Conservation (phyloP, 768 basidiomycete genomes). For the Kwoniella europaea region DNA sequence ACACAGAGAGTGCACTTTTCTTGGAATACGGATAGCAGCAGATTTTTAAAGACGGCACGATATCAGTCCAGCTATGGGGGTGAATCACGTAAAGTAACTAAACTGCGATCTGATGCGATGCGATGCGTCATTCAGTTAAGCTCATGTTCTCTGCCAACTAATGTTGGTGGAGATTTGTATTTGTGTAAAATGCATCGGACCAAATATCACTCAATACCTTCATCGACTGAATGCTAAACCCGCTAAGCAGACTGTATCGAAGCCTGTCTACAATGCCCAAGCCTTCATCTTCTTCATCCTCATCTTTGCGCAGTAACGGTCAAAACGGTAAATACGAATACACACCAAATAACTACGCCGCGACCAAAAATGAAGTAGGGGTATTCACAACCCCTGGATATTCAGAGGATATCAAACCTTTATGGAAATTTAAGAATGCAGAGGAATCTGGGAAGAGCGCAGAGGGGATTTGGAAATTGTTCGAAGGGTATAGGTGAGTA, state of each 20-base stretch:
- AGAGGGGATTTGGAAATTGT: constrained; percentile 39
- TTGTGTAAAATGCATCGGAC: too few relatives aligned
- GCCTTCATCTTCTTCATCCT: not conserved
- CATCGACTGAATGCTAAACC: too few relatives aligned
- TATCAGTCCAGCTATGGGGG: too few relatives aligned
- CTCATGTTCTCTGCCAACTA: too few relatives aligned
- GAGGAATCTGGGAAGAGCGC: constrained; percentile 41
- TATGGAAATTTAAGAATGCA: constrained; percentile 54
- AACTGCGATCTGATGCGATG: too few relatives aligned
- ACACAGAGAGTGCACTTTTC: too few relatives aligned
- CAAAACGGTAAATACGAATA: not conserved
- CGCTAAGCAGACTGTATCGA: not conserved
- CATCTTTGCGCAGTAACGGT: not conserved
- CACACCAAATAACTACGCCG: constrained; percentile 12
- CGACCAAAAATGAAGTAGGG: constrained; percentile 51
- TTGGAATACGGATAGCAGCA: not conserved
- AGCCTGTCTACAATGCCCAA: not conserved
- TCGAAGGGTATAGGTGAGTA: constrained; percentile 38
- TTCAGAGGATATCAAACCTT: constrained; percentile 44
- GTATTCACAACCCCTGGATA: constrained; percentile 57
- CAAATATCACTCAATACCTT: too few relatives aligned
- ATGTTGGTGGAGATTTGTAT: too few relatives aligned
- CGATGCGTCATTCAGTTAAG: too few relatives aligned
- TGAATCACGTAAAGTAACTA: too few relatives aligned
- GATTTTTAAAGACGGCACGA: not conserved